These are phyloP conservation scores for Malus orientalis DNA, from an alignment of 306 rosid genomes.

Conservation along the genomic window DNA sequence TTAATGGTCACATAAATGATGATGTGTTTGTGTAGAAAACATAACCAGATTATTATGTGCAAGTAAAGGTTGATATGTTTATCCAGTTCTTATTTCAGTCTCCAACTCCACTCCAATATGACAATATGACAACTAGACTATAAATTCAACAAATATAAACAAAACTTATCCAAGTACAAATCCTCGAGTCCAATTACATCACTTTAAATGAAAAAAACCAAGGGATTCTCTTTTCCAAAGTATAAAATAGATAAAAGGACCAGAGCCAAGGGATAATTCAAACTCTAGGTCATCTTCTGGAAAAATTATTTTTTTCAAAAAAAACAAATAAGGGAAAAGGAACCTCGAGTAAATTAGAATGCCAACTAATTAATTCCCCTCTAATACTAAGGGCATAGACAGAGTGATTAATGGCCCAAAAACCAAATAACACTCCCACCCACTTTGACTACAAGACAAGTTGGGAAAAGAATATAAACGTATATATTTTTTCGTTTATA, in stretches of 20 bases:
- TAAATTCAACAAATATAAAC: neutral
- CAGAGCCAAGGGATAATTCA: neutral
- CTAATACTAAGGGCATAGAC: no score
- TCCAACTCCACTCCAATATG: neutral
- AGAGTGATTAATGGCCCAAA: no score
- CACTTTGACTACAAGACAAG: neutral
- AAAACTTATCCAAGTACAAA: neutral
- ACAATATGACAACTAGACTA: neutral
- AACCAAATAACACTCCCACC: neutral
- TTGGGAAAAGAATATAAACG: no score
- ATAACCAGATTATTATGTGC: neutral
- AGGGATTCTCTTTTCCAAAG: neutral
- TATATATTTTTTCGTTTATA: no score
- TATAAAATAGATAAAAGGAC: neutral
- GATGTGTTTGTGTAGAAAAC: neutral
- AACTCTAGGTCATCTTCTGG: neutral
- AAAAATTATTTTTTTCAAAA: neutral
- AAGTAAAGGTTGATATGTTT: neutral
- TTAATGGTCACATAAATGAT: neutral
- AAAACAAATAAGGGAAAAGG: neutral
- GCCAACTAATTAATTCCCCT: neutral
- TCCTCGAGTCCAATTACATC: neutral
- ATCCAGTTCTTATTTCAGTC: neutral
- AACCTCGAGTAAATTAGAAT: neutral
- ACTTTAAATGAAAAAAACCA: neutral